Conservation (phyloP, 371 early-diverging fungal genomes). For the Mortierella sp. region DNA sequence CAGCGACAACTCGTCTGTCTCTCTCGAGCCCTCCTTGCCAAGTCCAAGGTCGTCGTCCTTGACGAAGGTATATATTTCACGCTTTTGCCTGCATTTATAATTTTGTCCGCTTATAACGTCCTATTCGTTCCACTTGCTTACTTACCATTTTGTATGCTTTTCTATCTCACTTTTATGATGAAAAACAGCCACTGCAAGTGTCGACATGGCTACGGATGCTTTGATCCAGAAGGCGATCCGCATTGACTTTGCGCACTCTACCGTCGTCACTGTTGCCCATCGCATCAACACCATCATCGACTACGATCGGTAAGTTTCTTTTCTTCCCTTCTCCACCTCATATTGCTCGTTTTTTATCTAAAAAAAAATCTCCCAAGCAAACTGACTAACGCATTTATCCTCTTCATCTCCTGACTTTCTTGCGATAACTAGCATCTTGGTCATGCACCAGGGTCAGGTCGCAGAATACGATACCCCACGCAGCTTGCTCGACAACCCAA, state of each 20-base stretch:
- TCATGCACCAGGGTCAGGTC: slow-evolving; percentile 62
- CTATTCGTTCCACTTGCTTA: background rate
- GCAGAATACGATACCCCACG: slow-evolving; percentile 65
- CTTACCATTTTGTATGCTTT: background rate
- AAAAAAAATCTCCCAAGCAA: too few species aligned
- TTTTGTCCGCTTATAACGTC: background rate
- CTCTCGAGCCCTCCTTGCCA: slow-evolving; percentile 69
- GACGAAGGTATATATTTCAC: slow-evolving; percentile 62
- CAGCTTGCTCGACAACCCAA: slow-evolving; percentile 62
- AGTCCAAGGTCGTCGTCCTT: slow-evolving; percentile 68
- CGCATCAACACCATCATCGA: slow-evolving; percentile 64
- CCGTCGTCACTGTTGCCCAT: slow-evolving; percentile 96
- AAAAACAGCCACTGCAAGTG: slow-evolving; percentile 51
- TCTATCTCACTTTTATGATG: background rate
- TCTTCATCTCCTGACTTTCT: too few species aligned
- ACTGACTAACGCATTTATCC: too few species aligned
- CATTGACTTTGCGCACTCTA: slow-evolving; percentile 86
- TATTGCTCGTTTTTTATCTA: too few species aligned
- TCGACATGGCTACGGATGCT: slow-evolving; percentile 57
- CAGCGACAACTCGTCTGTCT: slow-evolving; percentile 76
- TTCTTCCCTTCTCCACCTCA: background rate
- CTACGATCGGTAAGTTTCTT: slow-evolving; percentile 40
- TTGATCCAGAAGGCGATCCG: slow-evolving; percentile 81
- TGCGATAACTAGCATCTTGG: slow-evolving; percentile 46
- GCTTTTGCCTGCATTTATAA: background rate